Percentiles rank a stretch among this genome's conserved stretches.
These are phyloP conservation scores for Penicillium goetzii DNA, from an alignment of 495 filamentous ascomycete genomes.

Conservation along the genomic window DNA sequence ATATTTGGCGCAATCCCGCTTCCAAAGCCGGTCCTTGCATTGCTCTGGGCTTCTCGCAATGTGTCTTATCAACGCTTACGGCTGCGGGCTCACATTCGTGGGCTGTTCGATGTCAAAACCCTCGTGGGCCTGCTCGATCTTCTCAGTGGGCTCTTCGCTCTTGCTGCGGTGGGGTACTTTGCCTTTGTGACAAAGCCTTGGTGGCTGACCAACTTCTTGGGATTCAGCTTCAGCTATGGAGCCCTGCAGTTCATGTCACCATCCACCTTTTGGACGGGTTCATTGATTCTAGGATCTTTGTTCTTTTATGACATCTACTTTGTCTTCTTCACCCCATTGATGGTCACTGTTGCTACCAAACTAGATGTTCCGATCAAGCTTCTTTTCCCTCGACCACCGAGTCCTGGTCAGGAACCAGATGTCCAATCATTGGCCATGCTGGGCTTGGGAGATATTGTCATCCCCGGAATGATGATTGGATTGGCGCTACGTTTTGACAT, in stretches of 20 bases:
- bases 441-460: slow-evolving; percentile 88
- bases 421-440: slow-evolving; percentile 72
- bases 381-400: slow-evolving; percentile 71
- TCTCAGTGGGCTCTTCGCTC: slow-evolving; percentile 60
- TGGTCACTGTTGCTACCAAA: slow-evolving; percentile 91
- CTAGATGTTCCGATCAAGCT: slow-evolving; percentile 95
- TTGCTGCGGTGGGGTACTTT: slow-evolving; percentile 66
- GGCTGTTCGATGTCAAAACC: slow-evolving; percentile 46
- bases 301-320: slow-evolving; percentile 97
- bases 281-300: slow-evolving; percentile 72
- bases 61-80: slow-evolving; percentile 52
- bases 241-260: slow-evolving; percentile 85
- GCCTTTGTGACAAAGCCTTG: slow-evolving; percentile 71
- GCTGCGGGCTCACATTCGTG: slow-evolving; percentile 49
- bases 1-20: slow-evolving; percentile 49
- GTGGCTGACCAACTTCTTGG: slow-evolving; percentile 86
- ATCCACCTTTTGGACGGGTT: slow-evolving; percentile 83
- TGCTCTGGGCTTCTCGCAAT: slow-evolving; percentile 55
- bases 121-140: slow-evolving; percentile 59
- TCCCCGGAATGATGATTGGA: slow-evolving; percentile 92
- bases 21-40: slow-evolving; percentile 29
- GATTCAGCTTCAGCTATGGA: slow-evolving; percentile 82
- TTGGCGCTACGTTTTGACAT: slow-evolving; percentile 89
- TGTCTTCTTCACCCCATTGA: slow-evolving; percentile 95
- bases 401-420: slow-evolving; percentile 41